Evolutionary conservation across 345 rosid genomes (phyloP).

Genomic region (Bretschneidera sinensis): DNA sequence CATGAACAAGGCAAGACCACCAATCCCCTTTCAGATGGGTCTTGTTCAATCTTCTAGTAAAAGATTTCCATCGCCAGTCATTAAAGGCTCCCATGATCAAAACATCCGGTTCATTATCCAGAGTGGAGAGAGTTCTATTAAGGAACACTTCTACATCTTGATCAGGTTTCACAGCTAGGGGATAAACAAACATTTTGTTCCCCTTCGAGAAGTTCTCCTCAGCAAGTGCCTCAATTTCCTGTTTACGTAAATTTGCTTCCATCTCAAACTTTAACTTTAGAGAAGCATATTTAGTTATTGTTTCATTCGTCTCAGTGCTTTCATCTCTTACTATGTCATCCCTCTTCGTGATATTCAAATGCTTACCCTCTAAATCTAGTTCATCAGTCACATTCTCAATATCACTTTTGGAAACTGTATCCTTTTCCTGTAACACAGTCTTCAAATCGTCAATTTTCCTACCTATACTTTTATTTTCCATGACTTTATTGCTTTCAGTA

Average conservation of each 20-base stretch:
- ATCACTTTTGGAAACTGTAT: constrained; percentile 14
- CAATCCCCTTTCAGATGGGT: constrained; percentile 65
- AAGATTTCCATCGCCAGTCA: constrained; percentile 89
- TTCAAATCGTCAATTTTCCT: constrained; percentile 19
- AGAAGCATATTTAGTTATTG: constrained; percentile 30
- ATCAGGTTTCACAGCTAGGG: constrained; percentile 48
- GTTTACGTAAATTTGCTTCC: constrained; percentile 43
- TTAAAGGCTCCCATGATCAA: constrained; percentile 89
- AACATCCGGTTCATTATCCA: constrained; percentile 54
- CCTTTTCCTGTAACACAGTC: constrained; percentile 9
- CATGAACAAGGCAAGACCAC: constrained; percentile 80
- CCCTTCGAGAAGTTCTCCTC: constrained; percentile 42
- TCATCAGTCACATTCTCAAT: constrained; percentile 13
- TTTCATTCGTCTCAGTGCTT: constrained; percentile 12
- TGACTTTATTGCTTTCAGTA: constrained; percentile 13
- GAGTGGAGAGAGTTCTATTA: constrained; percentile 53
- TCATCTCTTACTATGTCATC: constrained; percentile 11
- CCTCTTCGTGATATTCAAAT: constrained; percentile 8
- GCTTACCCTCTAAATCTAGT: constrained; percentile 13
- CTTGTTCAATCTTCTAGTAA: constrained; percentile 60
- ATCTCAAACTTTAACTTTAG: constrained; percentile 32
- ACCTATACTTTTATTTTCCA: constrained; percentile 32
- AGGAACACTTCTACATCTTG: constrained; percentile 74
- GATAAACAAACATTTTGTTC: constrained; percentile 64
- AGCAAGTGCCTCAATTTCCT: constrained; percentile 58